Conservation (phyloP, 2,329 filamentous ascomycete species). For the Fusarium veterinarium region DNA sequence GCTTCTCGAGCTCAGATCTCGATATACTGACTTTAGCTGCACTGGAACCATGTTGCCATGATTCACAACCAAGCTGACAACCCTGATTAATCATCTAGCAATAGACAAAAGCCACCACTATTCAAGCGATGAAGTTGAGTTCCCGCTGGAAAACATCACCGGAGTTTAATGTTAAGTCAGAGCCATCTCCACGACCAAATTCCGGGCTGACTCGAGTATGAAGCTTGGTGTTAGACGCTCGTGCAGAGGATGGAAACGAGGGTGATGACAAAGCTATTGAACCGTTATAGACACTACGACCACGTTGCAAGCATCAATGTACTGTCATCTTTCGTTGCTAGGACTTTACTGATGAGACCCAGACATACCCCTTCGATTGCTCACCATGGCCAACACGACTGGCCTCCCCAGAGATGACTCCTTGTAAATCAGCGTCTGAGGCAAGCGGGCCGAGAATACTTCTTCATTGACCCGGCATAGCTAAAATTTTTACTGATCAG, state of each 20-base stretch:
- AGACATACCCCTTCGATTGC: too few relatives aligned
- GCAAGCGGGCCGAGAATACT: not conserved
- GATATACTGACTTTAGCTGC: not conserved
- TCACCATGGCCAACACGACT: not conserved
- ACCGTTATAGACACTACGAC: too few relatives aligned
- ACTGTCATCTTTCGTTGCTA: too few relatives aligned
- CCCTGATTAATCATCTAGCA: too few relatives aligned
- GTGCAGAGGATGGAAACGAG: accelerated
- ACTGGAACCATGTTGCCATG: not conserved
- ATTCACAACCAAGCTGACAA: not conserved
- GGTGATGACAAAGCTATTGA: too few relatives aligned
- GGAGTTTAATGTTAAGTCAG: not conserved
- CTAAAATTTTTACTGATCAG: not conserved
- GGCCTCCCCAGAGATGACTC: not conserved
- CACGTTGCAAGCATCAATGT: too few relatives aligned
- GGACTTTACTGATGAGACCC: not conserved
- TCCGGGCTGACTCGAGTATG: not conserved
- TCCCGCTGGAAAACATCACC: accelerated
- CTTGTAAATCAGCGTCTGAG: not conserved
- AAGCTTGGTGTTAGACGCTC: too few relatives aligned
- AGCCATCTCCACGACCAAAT: too few relatives aligned
- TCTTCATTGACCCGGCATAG: not conserved
- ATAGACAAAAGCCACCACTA: not conserved
- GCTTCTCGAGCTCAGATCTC: too few relatives aligned
- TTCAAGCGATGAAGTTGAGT: accelerated